Percentiles rank a stretch among this genome's conserved stretches.
phyloP scores from a whole-genome alignment of 768 basidiomycete species.

The Russula sp. region DNA sequence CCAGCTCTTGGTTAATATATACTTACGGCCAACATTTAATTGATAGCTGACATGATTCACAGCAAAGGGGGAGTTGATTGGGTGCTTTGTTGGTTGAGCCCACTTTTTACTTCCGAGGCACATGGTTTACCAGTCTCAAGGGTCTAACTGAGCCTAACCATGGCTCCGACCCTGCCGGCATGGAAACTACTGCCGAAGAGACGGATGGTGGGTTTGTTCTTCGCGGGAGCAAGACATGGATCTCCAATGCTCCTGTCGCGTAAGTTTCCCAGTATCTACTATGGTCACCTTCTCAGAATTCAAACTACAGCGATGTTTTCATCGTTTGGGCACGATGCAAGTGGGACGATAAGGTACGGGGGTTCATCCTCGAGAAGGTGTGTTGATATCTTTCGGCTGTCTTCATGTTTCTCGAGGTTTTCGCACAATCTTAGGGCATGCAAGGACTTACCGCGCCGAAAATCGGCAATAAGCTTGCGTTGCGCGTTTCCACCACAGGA shows the following conservation, averaged over 20 bases:
- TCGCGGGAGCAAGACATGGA: slow-evolving; percentile 96
- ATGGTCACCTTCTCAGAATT: slow-evolving; percentile 5
- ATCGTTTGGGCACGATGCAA: slow-evolving; percentile 93
- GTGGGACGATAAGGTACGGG: slow-evolving; percentile 88
- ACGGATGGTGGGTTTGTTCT: slow-evolving; percentile 78
- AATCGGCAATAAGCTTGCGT: slow-evolving; percentile 90
- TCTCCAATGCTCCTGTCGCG: slow-evolving; percentile 90
- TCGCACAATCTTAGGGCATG: slow-evolving; percentile 48
- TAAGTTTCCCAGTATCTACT: slow-evolving; percentile 29
- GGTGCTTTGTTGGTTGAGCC: slow-evolving; percentile 76
- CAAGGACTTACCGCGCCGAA: slow-evolving; percentile 78
- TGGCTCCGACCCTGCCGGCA: slow-evolving; percentile 95
- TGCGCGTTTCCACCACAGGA: slow-evolving; percentile 78
- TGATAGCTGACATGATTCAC: neutral
- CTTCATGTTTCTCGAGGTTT: neutral
- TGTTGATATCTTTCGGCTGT: slow-evolving; percentile 13
- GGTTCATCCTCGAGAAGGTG: slow-evolving; percentile 89
- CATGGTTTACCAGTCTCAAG: slow-evolving; percentile 35
- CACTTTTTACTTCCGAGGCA: slow-evolving; percentile 1
- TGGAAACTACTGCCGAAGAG: slow-evolving; percentile 91
- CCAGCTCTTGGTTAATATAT: slow-evolving; percentile 61
- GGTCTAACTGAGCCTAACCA: slow-evolving; percentile 96
- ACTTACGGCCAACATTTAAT: neutral
- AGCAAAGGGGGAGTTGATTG: slow-evolving; percentile 83
- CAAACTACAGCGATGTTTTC: slow-evolving; percentile 69